Base-by-base conservation (phyloP, 495 filamentous ascomycete genomes). In the Aspergillus taichungensis region DNA sequence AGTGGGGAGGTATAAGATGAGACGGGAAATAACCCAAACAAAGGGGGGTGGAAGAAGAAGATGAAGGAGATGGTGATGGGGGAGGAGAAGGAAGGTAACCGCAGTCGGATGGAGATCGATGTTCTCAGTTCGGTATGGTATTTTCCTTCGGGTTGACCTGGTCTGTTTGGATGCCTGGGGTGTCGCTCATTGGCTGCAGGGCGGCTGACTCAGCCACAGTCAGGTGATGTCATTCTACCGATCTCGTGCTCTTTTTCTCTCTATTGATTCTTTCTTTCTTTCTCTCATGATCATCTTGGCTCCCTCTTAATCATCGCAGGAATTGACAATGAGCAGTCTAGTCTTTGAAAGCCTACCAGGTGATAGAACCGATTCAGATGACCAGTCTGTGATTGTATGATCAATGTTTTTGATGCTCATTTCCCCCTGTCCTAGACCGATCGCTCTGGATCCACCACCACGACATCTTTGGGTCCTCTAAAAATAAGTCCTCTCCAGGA, bases 161-260 rank as follows among this genome's bases (percentile, higher is more conserved):
- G 33, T 36, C 37, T 40, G 43, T 46, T 45, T 39, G 43, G 39
- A 8, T 12, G 35, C 18, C 18, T 14, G 46, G 43, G 37, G 39
- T 46, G 39, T 39, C 47, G 34, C 36, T 45, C 37, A 42, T 43
- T 51, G 42, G 45, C 47, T 53, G 47, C 45, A 40, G 41, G 28
- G 10, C 1, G 2, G 54, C 46, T 59, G 50, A 55, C 49, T 53
- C 50, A 55, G 49, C 55, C 37, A 31, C 14, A 39, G 50, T 55
- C 53, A 53, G 50, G 56, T 59, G 56, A 56, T 55, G 56, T 59
- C 56, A 59, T 59, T n/a, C n/a, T 43, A 49, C 34, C 34, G 24
- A 31, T 3, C 30, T 30, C 27, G 14, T 43, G 6, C 34, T 18
- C 34, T 18, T 29, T 10, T 10, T 24, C 6, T 37, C 8, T 8